phyloP scores from a whole-genome alignment of 495 filamentous ascomycete species.

The Chlorociboria aeruginascens region DNA sequence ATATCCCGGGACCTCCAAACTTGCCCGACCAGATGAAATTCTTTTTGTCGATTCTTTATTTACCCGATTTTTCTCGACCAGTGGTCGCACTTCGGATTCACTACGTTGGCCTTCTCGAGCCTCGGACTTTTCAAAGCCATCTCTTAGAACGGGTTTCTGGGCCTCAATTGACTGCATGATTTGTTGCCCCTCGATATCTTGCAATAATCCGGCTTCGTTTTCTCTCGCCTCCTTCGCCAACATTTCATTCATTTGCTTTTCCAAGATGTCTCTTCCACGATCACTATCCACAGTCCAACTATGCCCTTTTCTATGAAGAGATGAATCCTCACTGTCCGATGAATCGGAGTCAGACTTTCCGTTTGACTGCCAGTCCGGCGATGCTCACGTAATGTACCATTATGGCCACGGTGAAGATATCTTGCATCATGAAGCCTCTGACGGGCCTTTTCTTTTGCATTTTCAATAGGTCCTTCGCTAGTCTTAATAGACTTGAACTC shows the following conservation, averaged over 20 bases:
- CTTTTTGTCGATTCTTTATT: slow-evolving; percentile 7
- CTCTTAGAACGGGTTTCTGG: neutral
- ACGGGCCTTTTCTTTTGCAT: slow-evolving; percentile 23
- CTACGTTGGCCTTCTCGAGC: slow-evolving; percentile 1
- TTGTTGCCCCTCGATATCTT: neutral
- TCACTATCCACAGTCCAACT: slow-evolving; percentile 19
- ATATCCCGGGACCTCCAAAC: slow-evolving; percentile 17
- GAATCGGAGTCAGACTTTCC: slow-evolving; percentile 19
- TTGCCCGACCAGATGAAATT: slow-evolving; percentile 17
- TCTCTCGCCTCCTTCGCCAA: slow-evolving; percentile 38
- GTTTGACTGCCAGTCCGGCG: slow-evolving; percentile 14
- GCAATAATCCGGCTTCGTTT: slow-evolving; percentile 13
- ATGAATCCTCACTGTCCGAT: slow-evolving; percentile 11
- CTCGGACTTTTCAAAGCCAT: neutral
- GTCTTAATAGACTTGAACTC: slow-evolving; percentile 17
- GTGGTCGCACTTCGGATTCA: neutral
- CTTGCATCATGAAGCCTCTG: slow-evolving; percentile 35
- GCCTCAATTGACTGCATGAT: slow-evolving; percentile 5
- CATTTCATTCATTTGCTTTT: slow-evolving; percentile 58
- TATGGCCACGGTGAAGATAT: slow-evolving; percentile 31
- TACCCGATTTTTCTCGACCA: neutral
- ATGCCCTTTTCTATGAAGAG: slow-evolving; percentile 5
- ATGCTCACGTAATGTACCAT: slow-evolving; percentile 13
- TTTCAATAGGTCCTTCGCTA: slow-evolving; percentile 13
- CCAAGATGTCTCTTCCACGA: slow-evolving; percentile 41